Evolutionary conservation across 2,329 filamentous ascomycete species (phyloP), one percentile per base, ranked within the genome.

Genomic region (Lecanoromycetidae sp.): DNA sequence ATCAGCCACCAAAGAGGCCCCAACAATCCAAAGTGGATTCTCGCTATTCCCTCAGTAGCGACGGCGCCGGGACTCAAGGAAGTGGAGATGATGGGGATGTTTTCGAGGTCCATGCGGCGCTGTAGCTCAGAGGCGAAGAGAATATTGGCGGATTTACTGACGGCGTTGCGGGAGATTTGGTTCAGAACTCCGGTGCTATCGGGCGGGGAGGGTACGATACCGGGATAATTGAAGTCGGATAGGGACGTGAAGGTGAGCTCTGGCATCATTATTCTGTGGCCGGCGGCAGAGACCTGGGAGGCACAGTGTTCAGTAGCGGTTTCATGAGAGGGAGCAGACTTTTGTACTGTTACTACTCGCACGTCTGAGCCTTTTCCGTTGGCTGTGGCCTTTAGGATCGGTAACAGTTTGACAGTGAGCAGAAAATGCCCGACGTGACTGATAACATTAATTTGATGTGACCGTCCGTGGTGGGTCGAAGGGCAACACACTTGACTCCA

Each of bases 141-240:
- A 19, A 35, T 35, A 19, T 35, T 35, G 33, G 33, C 33, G 13
- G 33, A 15, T 35, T 35, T 35, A 19, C 33, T 35, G 33, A 35
- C 33, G 33, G 33, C 33, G 33, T 35, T 35, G 33, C 33, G 33
- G 33, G 33, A 35, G 33, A 35, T n/a, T 35, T 35, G 33, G 33
- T 35, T 35, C 15, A 4, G 33, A 19, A 35, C 33, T 3, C 33
- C 13, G n/a, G n/a, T n/a, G n/a, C n/a, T n/a, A n/a, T n/a, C n/a
- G n/a, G n/a, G n/a, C n/a, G n/a, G n/a, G n/a, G n/a, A n/a, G 5
- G 33, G 33, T 19, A 19, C 7, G 33, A 35, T 6, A 10, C 33
- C 33, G 33, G 33, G 33, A 19, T 35, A 35, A 3, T n/a, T 35
- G 33, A 35, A 35, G 33, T 35, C 33, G 33, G 33, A 5, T n/a